Evolutionary conservation across 2,329 filamentous ascomycete genomes (phyloP).

Genomic region (Xylaria sp.): DNA sequence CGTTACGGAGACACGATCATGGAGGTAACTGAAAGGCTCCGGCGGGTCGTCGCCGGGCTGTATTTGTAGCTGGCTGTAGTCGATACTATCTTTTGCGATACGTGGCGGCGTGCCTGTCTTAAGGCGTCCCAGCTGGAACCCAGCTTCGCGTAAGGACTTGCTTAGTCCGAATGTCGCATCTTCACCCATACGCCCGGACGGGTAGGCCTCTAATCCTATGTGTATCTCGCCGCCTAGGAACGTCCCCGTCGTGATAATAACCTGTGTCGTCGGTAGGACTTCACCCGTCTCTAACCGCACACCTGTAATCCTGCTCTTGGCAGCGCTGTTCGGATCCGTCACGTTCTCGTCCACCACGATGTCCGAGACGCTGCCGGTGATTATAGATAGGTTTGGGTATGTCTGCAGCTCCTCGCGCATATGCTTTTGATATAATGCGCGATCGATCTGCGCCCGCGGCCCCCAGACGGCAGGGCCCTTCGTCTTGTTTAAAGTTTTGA

Average conservation of each 20-base stretch:
- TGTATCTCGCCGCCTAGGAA: conserved; percentile 97
- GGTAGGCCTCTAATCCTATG: conserved; percentile 84
- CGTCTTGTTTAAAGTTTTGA: conserved; percentile 84
- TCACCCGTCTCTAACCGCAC: conserved; percentile 89
- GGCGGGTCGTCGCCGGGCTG: conserved; percentile 89
- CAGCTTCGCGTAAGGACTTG: conserved; percentile 87
- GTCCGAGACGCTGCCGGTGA: conserved; percentile 90
- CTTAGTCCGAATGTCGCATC: conserved; percentile 92
- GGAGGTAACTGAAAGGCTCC: conserved; percentile 90
- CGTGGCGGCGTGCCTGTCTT: conserved; percentile 97
- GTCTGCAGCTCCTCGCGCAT: conserved; percentile 86
- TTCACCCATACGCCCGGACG: conserved; percentile 92
- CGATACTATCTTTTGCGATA: conserved; percentile 82
- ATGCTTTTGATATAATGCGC: conserved; percentile 84
- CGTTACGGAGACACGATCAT: conserved; percentile 78
- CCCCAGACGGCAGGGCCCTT: conserved; percentile 98
- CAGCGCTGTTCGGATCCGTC: conserved; percentile 55
- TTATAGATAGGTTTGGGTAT: conserved; percentile 81
- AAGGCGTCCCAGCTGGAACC: conserved; percentile 86
- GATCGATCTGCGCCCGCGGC: conserved; percentile 94
- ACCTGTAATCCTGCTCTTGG: conserved; percentile 80
- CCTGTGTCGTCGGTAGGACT: conserved; percentile 79
- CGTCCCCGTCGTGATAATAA: conserved; percentile 95
- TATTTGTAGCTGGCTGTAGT: conserved; percentile 75
- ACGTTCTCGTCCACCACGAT: conserved; percentile 76